Percentiles rank a stretch among this genome's conserved stretches.
Conservation (phyloP, 768 basidiomycete species). For the Brasilioporus rufonigricans region DNA sequence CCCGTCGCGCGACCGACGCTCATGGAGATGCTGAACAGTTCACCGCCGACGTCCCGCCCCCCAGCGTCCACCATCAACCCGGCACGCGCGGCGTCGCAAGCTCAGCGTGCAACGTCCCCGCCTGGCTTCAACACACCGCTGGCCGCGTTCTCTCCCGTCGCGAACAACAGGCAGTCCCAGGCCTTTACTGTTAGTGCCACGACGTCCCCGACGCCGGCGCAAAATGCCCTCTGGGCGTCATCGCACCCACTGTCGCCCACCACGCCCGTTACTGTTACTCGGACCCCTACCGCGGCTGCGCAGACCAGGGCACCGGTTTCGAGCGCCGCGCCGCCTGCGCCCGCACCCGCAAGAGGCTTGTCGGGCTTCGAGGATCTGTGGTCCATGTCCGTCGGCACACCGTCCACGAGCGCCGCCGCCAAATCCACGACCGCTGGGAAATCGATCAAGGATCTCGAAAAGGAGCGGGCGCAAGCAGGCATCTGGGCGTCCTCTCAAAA, state of each 20-base stretch:
- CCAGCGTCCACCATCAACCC: conserved; percentile 11
- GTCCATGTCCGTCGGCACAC: conserved; percentile 69
- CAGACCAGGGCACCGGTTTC: conserved; percentile 18
- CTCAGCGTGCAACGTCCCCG: conserved; percentile 19
- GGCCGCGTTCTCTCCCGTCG: conserved; percentile 27
- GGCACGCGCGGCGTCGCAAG: conserved; percentile 6
- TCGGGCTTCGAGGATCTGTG: conserved; percentile 87
- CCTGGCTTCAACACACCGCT: conserved; percentile 23
- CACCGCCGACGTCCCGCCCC: conserved; percentile 23
- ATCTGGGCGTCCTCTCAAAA: conserved; percentile 61
- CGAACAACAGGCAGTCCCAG: conserved; percentile 24
- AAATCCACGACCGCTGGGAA: conserved; percentile 50
- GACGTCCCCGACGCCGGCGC: conserved; percentile 18
- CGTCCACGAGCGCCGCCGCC: conserved; percentile 25
- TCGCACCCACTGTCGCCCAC: conserved; percentile 30
- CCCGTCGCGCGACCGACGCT: conserved; percentile 39
- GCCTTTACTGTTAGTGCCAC: conserved; percentile 14
- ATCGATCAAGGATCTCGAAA: conserved; percentile 86
- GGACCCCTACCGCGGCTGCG: conserved; percentile 5
- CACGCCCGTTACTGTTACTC: conserved; percentile 8
- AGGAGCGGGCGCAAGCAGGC: conserved; percentile 77
- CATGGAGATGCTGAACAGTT: conserved; percentile 47
- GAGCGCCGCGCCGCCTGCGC: conserved; percentile 21
- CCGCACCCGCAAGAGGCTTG: conserved; percentile 43
- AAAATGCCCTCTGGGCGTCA: conserved; percentile 23